Base-by-base conservation (phyloP, 805 yeast genomes). In the Candida germanica region DNA sequence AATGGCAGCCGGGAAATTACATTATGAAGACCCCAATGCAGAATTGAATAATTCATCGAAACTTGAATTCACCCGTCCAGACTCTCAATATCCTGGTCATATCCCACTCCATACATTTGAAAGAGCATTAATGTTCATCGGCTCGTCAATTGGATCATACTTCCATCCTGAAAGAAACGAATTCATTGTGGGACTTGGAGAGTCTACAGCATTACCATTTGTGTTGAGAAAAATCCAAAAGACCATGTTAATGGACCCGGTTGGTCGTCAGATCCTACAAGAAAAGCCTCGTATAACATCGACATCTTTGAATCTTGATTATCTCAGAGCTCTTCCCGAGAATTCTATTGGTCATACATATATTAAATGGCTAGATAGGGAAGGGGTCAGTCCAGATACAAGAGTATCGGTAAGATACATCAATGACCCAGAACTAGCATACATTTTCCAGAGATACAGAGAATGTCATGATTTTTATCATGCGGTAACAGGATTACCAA, bases 401-500 rank as follows among this genome's bases (percentile, higher is more conserved):
- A 71, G 98, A 49, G 88, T 83, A 2, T 83, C 87, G 1, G 98
- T 93, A 7, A 78, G 77, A 42, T 93, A 77, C 59, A 87, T 93
- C 28, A 89, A 86, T 44, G 88, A 93, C 54, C 89, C 86, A 29
- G 94, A 87, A 51, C 75, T 87, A 47, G 96, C 96, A 1, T 93
- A 83, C 54, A 83, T 91, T n/a, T 87, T 80, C 68, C 94, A 87
- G 57, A 68, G 98, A 49, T 93, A 91, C 56, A 75, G 98, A 35
- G 98, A 93, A 56, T 89, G 96, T 54, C 98, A 93, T 53, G 98
- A 93, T 54, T 93, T 93, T 53, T 91, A 88, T 55, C 98, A 93
- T 55, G 86, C 98, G 1, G 71, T 93, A 19, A 83, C 94, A 0
- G 91, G 94, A 11, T 69, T 87, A 33, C 98, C 98, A 0, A 85